Evolutionary conservation across 148 eudicot genomes (phyloP), one percentile per base, ranked within the genome.

Genomic region (Rhododendron ferrugineum): DNA sequence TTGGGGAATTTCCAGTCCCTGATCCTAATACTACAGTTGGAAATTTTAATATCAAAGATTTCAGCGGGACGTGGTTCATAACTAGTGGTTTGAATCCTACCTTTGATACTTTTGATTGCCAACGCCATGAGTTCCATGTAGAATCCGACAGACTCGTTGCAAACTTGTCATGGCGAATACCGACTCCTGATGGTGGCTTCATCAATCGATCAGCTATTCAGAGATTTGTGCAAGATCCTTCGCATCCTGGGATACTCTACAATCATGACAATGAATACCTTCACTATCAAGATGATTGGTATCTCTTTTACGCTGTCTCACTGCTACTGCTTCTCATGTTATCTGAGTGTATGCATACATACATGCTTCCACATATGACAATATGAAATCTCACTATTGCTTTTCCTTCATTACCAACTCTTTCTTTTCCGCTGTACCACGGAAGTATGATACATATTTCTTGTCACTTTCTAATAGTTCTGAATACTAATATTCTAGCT

Each of bases 211-310:
- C 98, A 70, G 87, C 99, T 23, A 90, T 90, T 80, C 99, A 97
- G 89, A 95, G 72, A 88, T 97, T 97, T 89, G 98, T 88, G 79
- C 99, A 97, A 88, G 98, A 97, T 89, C 94, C 96, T 46, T 75
- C 36, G 34, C 90, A 91, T 80, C 98, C 99, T 13, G 98, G 93
- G 75, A 90, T 94, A 85, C 89, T 97, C 50, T 94, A 95, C 90
- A 97, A 97, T 91, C 99, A 97, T 86, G 99, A 94, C 87, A 97
- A 97, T 82, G 99, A 95, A 92, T 95, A 85, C 91, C 99, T 97
- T 90, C 96, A 95, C 83, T 97, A 97, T 88, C 96, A 97, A 94
- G 99, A 97, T 87, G 99, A 97, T 85, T 97, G 99, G 99, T 97
- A 94, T 23, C 13, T 60, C 62, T 78, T 70, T 54, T 54, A 37